A percentile compares a stretch with the other conserved stretches of the same genome.
Evolutionary conservation across 2,329 filamentous ascomycete species (phyloP).

Genomic region (Exophiala sp.): DNA sequence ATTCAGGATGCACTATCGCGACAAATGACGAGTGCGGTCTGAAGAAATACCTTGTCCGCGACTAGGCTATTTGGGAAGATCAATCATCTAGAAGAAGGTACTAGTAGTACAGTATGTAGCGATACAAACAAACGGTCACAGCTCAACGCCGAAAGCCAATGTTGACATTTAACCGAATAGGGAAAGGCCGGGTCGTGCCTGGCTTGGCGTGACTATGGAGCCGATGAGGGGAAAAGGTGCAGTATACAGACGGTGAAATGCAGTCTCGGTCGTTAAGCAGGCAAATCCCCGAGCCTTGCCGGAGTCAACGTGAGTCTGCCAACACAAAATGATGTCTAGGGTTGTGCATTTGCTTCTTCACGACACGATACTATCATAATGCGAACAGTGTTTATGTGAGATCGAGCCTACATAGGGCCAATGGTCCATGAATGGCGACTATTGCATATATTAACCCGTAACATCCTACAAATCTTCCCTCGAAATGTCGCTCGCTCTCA

Average conservation of each 20-base stretch:
- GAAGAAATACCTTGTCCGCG: background rate
- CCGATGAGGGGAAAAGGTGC: too few species aligned
- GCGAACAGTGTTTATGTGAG: background rate
- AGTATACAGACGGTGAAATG: background rate
- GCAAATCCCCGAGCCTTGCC: background rate
- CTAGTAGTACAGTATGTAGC: background rate
- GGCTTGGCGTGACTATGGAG: background rate
- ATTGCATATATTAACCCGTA: background rate
- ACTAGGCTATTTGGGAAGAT: background rate
- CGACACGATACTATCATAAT: background rate
- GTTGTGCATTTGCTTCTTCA: background rate
- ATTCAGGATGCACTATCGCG: background rate
- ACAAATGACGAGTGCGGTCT: background rate
- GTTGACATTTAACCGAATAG: slow-evolving; percentile 6
- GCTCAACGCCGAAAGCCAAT: background rate
- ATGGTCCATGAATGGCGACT: background rate
- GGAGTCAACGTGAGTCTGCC: background rate
- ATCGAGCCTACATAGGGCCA: background rate
- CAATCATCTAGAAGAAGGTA: background rate
- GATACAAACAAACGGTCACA: background rate
- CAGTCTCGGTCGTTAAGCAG: background rate
- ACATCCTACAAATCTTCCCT: background rate
- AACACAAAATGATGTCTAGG: background rate
- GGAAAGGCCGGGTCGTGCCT: background rate
- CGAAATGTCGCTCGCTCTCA: slow-evolving; percentile 49